Evolutionary conservation across 2,329 filamentous ascomycete genomes (phyloP).

Genomic region (Botrytis cinerea): DNA sequence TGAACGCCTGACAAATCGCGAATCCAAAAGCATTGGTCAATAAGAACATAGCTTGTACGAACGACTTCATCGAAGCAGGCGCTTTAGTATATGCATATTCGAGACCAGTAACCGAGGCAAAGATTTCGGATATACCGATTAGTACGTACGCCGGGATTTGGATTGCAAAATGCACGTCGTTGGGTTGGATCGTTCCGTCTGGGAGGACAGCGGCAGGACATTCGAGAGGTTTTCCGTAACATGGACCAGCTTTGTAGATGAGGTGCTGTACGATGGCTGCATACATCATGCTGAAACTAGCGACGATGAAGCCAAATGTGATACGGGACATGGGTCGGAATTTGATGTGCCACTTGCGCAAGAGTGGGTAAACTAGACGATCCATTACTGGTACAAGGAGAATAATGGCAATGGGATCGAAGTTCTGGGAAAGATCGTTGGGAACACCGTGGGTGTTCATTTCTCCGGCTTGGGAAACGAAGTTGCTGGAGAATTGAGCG

Average conservation of each 20-base stretch:
- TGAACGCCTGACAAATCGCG: slow-evolving; percentile 50
- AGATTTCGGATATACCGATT: slow-evolving; percentile 58
- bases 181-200: slow-evolving; percentile 29
- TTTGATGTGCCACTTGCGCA: slow-evolving; percentile 54
- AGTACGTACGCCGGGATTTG: slow-evolving; percentile 52
- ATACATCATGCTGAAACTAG: slow-evolving; percentile 20
- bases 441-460: slow-evolving; percentile 55
- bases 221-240: slow-evolving; percentile 50
- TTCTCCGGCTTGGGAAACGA: slow-evolving; percentile 56
- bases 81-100: slow-evolving; percentile 80
- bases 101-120: slow-evolving; percentile 61
- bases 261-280: slow-evolving; percentile 43
- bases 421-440: slow-evolving; percentile 62
- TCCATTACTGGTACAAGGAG: slow-evolving; percentile 56
- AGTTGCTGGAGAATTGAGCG: slow-evolving; percentile 55
- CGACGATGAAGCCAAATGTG: slow-evolving; percentile 61
- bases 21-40: slow-evolving; percentile 63
- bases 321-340: slow-evolving; percentile 60
- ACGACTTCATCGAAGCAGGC: slow-evolving; percentile 75
- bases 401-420: slow-evolving; percentile 62
- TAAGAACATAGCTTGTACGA: slow-evolving; percentile 69
- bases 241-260: slow-evolving; percentile 61
- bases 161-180: slow-evolving; percentile 42
- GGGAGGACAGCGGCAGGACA: slow-evolving; percentile 11
- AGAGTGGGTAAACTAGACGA: slow-evolving; percentile 57